A percentile compares a stretch with the other conserved stretches of the same genome.
phyloP scores from a whole-genome alignment of 148 eudicot species.

The Pharnaceum exiguum region DNA sequence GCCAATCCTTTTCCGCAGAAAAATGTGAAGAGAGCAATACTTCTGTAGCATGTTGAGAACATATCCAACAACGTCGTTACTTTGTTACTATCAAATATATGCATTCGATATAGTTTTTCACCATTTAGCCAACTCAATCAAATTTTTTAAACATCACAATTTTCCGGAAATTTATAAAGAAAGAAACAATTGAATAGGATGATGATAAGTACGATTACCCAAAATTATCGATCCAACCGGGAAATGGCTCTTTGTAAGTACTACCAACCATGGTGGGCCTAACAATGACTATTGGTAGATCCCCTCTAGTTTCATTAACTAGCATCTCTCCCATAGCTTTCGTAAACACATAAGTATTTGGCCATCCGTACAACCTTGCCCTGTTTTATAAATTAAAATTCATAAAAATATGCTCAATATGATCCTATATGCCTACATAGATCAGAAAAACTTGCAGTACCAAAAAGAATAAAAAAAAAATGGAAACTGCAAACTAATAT shows the following conservation, averaged over 20 bases:
- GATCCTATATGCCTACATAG: too few species aligned
- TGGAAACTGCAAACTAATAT: too few species aligned
- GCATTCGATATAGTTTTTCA: too few species aligned
- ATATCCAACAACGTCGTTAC: too few species aligned
- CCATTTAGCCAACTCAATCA: too few species aligned
- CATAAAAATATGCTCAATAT: not conserved
- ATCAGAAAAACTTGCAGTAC: too few species aligned
- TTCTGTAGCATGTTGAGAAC: constrained; percentile 18
- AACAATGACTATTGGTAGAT: constrained; percentile 46
- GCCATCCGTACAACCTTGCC: constrained; percentile 62
- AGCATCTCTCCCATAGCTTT: constrained; percentile 84
- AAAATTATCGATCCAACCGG: constrained; percentile 67
- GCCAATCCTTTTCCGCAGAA: constrained; percentile 38
- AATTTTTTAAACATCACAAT: too few species aligned
- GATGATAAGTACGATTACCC: too few species aligned
- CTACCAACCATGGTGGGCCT: constrained; percentile 71
- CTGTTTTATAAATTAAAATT: constrained; percentile 14
- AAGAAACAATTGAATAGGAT: too few species aligned
- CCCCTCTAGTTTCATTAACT: constrained; percentile 30
- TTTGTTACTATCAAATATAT: too few species aligned
- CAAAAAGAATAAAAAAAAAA: too few species aligned
- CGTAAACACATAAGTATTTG: constrained; percentile 60
- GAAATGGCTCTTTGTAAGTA: constrained; percentile 72
- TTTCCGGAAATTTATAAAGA: too few species aligned
- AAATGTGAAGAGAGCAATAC: constrained; percentile 18